A percentile compares a stretch with the other conserved stretches of the same genome.
Evolutionary conservation across 768 basidiomycete genomes (phyloP).

Genomic region (Candolleomyces aberdarensis): DNA sequence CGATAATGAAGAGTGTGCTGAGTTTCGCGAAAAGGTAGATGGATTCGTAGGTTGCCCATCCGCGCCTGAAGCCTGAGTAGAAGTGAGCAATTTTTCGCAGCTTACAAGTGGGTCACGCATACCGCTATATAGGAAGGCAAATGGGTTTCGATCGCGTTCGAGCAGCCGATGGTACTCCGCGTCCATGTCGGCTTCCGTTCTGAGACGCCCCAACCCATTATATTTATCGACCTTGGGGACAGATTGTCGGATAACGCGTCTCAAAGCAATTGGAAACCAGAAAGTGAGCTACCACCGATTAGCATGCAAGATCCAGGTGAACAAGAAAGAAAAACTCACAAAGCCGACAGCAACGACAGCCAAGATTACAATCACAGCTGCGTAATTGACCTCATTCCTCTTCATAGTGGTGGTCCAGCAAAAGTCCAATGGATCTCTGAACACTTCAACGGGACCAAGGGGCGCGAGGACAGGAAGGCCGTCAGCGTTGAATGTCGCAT

Average conservation of each 20-base stretch:
- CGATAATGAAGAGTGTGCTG: constrained; percentile 59
- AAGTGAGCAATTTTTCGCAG: background rate
- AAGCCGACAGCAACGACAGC: constrained; percentile 47
- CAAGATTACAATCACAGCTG: constrained; percentile 58
- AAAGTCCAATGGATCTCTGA: constrained; percentile 63
- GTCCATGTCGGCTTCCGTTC: constrained; percentile 57
- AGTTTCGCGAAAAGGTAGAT: constrained; percentile 70
- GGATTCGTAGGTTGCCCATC: constrained; percentile 66
- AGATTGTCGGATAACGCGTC: constrained; percentile 49
- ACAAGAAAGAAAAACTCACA: constrained; percentile 45
- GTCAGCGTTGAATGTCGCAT: constrained; percentile 23
- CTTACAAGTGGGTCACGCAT: constrained; percentile 14
- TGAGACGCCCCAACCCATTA: constrained; percentile 65
- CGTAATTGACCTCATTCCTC: constrained; percentile 64
- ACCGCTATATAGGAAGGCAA: constrained; percentile 71
- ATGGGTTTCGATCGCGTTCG: constrained; percentile 60
- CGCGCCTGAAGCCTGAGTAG: constrained; percentile 59
- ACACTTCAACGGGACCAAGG: constrained; percentile 55
- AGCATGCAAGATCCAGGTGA: too few species aligned
- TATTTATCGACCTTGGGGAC: constrained; percentile 64
- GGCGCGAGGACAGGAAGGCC: constrained; percentile 44
- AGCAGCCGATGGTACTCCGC: constrained; percentile 69
- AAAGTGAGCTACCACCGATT: constrained; percentile 48
- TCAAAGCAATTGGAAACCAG: constrained; percentile 68
- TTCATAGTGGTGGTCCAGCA: constrained; percentile 82